These are phyloP conservation scores for Boletus rufocinnamomeus DNA, from an alignment of 768 basidiomycete species.

Conservation along the genomic window DNA sequence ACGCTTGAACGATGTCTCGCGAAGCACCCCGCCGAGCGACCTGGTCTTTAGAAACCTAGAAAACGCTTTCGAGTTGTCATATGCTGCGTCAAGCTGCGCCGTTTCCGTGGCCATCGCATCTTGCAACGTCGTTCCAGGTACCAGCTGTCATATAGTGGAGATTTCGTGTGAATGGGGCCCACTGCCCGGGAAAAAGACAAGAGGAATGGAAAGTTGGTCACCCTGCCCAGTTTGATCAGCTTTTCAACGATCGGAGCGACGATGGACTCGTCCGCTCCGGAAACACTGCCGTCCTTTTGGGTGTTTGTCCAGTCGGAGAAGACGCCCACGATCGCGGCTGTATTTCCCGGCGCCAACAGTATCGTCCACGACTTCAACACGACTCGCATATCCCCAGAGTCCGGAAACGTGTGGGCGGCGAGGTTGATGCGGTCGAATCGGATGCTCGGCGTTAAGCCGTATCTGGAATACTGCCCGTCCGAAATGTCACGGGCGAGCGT, in stretches of 20 bases:
- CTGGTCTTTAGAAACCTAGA: constrained; percentile 31
- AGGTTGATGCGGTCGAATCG: constrained; percentile 48
- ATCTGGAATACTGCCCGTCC: constrained; percentile 17
- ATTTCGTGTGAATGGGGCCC: neutral
- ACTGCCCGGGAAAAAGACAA: neutral
- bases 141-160: constrained; percentile 14
- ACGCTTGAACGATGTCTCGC: constrained; percentile 25
- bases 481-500: constrained; percentile 42
- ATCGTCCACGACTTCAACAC: constrained; percentile 40
- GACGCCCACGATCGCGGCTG: constrained; percentile 41
- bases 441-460: constrained; percentile 28
- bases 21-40: constrained; percentile 21
- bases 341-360: constrained; percentile 32
- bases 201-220: neutral
- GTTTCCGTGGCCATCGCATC: constrained; percentile 7
- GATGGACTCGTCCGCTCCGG: constrained; percentile 14
- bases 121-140: constrained; percentile 9
- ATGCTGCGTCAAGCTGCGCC: constrained; percentile 24
- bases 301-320: constrained; percentile 43
- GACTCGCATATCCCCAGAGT: constrained; percentile 32
- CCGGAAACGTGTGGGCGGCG: constrained; percentile 42
- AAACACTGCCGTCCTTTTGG: constrained; percentile 13
- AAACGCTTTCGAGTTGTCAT: constrained; percentile 45
- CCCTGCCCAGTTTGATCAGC: constrained; percentile 25
- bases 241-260: constrained; percentile 17